Conservation (phyloP, 2,329 filamentous ascomycete genomes). For the Epichloe baconii region DNA sequence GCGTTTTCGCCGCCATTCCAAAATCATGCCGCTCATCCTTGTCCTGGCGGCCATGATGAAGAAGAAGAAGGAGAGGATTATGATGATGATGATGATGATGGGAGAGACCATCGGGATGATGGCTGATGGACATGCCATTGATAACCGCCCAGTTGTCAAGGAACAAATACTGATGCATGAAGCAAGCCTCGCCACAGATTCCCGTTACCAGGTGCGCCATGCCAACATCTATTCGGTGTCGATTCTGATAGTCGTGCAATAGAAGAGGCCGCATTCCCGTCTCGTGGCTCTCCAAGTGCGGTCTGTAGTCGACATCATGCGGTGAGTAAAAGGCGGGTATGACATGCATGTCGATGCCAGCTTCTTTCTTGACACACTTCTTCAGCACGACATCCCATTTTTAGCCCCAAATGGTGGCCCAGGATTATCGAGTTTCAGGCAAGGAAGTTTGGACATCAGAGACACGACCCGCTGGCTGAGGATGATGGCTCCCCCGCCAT, state of each 20-base stretch:
- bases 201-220: slow-evolving; percentile 28
- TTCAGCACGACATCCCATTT: slow-evolving; percentile 30
- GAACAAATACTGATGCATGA: slow-evolving; percentile 33
- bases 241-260: slow-evolving; percentile 25
- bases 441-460: slow-evolving; percentile 23
- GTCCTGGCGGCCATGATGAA: neutral
- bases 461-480: slow-evolving; percentile 24
- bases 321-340: slow-evolving; percentile 31
- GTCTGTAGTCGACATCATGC: slow-evolving; percentile 17
- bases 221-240: slow-evolving; percentile 26
- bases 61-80: neutral
- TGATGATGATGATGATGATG: neutral
- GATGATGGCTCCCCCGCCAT: slow-evolving; percentile 32
- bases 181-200: slow-evolving; percentile 31
- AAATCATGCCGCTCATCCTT: neutral
- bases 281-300: slow-evolving; percentile 22
- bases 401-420: slow-evolving; percentile 11
- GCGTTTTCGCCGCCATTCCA: slow-evolving; percentile 4
- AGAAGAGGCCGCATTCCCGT: slow-evolving; percentile 27
- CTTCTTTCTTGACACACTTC: slow-evolving; percentile 24
- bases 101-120: slow-evolving; percentile 26
- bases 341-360: slow-evolving; percentile 25
- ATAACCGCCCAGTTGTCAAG: slow-evolving; percentile 33
- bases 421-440: slow-evolving; percentile 15
- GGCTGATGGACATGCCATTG: slow-evolving; percentile 31